Evolutionary conservation across 768 basidiomycete genomes (phyloP).

Genomic region (Leucocoprinus leucothites): DNA sequence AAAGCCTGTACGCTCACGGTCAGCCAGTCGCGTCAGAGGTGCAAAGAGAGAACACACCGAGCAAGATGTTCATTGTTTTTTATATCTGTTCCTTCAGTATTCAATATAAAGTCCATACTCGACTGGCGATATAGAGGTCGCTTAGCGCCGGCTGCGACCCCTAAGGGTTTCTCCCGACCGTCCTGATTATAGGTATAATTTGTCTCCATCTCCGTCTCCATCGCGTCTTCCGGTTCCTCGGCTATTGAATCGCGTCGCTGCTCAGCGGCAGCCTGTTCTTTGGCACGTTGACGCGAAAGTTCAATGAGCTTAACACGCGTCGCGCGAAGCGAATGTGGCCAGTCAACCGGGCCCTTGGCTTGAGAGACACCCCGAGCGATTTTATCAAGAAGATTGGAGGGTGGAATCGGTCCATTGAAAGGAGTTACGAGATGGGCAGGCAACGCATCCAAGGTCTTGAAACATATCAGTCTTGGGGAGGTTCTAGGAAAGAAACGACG

Average conservation of each 20-base stretch:
- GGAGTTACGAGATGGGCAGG: constrained; percentile 84
- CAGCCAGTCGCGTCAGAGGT: constrained; percentile 1
- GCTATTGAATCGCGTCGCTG: constrained; percentile 38
- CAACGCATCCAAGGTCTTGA: constrained; percentile 77
- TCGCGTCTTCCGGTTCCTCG: constrained; percentile 47
- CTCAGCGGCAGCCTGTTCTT: constrained; percentile 38
- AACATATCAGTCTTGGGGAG: constrained; percentile 12
- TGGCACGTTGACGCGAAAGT: constrained; percentile 63
- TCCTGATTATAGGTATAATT: constrained; percentile 27
- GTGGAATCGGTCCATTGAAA: constrained; percentile 80
- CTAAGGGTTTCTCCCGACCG: constrained; percentile 21
- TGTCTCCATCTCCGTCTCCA: constrained; percentile 27
- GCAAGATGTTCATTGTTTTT: constrained; percentile 54
- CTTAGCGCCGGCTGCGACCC: constrained; percentile 24
- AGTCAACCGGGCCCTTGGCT: constrained; percentile 73
- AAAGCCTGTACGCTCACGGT: constrained; percentile 39
- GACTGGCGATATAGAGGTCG: constrained; percentile 76
- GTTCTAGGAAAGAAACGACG: constrained; percentile 10
- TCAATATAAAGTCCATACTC: constrained; percentile 82
- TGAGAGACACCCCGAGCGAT: constrained; percentile 74
- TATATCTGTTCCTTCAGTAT: constrained; percentile 38
- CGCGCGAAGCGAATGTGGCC: constrained; percentile 80
- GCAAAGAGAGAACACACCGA: constrained; percentile 43
- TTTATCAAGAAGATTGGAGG: constrained; percentile 84
- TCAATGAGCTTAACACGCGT: constrained; percentile 83